A percentile compares a stretch with the other conserved stretches of the same genome.
Evolutionary conservation across 2,329 filamentous ascomycete species (phyloP).

Genomic region (Neopestalotiopsis clavispora): DNA sequence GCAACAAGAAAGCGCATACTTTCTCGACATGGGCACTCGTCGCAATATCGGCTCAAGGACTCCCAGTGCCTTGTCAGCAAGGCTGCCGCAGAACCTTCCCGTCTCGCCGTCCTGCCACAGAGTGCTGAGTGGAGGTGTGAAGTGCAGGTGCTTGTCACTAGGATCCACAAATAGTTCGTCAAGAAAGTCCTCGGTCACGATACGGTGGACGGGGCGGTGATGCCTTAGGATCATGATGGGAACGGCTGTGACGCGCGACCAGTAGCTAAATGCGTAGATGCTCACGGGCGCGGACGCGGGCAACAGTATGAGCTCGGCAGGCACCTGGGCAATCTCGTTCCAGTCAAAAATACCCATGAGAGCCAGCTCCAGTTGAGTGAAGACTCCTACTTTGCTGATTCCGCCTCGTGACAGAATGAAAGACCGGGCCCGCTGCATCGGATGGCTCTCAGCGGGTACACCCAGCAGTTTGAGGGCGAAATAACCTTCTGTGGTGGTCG

Average conservation of each 20-base stretch:
- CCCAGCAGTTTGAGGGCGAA: slow-evolving; percentile 11
- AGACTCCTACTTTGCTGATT: not conserved
- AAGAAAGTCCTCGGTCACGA: slow-evolving; percentile 23
- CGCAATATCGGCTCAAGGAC: slow-evolving; percentile 33
- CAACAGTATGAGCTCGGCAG: slow-evolving; percentile 38
- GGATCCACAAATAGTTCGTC: slow-evolving; percentile 24
- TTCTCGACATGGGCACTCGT: slow-evolving; percentile 27
- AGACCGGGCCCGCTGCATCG: slow-evolving; percentile 1
- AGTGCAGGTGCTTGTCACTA: slow-evolving; percentile 33
- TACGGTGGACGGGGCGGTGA: slow-evolving; percentile 33
- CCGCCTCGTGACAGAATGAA: slow-evolving; percentile 9
- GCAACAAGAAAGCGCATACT: slow-evolving; percentile 31
- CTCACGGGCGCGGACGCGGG: slow-evolving; percentile 32
- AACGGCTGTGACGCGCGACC: slow-evolving; percentile 29
- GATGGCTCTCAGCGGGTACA: not conserved
- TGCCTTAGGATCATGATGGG: slow-evolving; percentile 33
- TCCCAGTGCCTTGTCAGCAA: slow-evolving; percentile 34
- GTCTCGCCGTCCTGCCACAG: slow-evolving; percentile 24
- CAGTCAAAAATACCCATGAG: slow-evolving; percentile 39
- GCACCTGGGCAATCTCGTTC: slow-evolving; percentile 36
- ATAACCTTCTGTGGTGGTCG: slow-evolving; percentile 3
- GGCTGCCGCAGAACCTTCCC: slow-evolving; percentile 32
- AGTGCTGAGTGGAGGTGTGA: slow-evolving; percentile 20
- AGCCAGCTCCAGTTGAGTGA: slow-evolving; percentile 15
- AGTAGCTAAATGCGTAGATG: slow-evolving; percentile 36